These are phyloP conservation scores for Pharus latifolius DNA, from an alignment of 176 grass and related monocot genomes.

Conservation along the genomic window DNA sequence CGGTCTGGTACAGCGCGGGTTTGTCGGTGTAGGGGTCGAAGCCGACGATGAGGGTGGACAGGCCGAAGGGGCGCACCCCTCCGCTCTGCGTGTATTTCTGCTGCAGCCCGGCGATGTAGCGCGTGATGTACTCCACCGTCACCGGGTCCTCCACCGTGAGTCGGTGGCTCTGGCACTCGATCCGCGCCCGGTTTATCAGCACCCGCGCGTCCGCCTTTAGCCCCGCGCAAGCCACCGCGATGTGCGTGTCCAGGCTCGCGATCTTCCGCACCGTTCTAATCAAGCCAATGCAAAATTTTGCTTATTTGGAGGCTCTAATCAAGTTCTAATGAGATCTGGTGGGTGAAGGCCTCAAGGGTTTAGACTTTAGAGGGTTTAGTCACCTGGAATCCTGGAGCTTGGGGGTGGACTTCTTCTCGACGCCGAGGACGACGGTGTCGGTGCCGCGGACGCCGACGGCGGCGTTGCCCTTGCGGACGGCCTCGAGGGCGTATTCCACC, in stretches of 20 bases:
- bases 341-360: too few relatives aligned
- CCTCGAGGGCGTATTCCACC: slow-evolving; percentile 99
- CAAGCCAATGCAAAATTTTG: too few relatives aligned
- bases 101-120: slow-evolving; percentile 86
- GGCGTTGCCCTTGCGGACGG: slow-evolving; percentile 97
- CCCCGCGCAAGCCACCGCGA: slow-evolving; percentile 86
- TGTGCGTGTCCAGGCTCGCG: slow-evolving; percentile 77
- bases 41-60: slow-evolving; percentile 80
- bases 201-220: slow-evolving; percentile 91
- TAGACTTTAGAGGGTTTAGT: too few relatives aligned
- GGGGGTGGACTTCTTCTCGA: slow-evolving; percentile 99
- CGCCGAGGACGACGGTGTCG: slow-evolving; percentile 95
- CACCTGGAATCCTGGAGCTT: slow-evolving; percentile 99
- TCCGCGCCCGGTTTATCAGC: slow-evolving; percentile 72
- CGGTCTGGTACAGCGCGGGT: slow-evolving; percentile 74
- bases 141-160: slow-evolving; percentile 80
- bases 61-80: slow-evolving; percentile 75
- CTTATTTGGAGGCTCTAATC: too few relatives aligned
- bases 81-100: slow-evolving; percentile 94
- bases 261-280: slow-evolving; percentile 76
- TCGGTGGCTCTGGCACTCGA: slow-evolving; percentile 93
- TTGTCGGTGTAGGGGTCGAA: slow-evolving; percentile 74
- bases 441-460: slow-evolving; percentile 90
- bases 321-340: too few relatives aligned
- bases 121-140: slow-evolving; percentile 94